Base-by-base conservation (phyloP, 176 grass and related monocot species). In the Phragmites australis region DNA sequence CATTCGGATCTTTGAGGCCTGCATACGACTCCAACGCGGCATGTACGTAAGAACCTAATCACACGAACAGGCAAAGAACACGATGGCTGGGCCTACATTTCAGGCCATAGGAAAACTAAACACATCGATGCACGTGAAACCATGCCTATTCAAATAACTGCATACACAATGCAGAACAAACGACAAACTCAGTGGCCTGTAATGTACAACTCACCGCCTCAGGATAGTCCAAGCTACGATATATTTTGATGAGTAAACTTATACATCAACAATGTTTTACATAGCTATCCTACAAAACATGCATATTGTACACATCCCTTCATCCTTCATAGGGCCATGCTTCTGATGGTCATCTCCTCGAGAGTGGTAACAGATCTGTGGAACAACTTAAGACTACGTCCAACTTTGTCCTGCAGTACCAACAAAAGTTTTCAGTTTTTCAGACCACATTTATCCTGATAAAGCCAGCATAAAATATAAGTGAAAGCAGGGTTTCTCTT, bases 281-380 rank as follows among this genome's bases (percentile, higher is more conserved):
- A 76, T 29, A 75, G 40, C 71, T 81, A 57, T 72, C 43, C 44
- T 78, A 84, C 51, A 39, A 52, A 84, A 73, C 58, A 88, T 26
- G 27, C 73, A 59, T 15, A 64, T 70, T 76, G 79, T 74, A 48
- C 26, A 82, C 63, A 71, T 37, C 6, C 7, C 9, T 68, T 60
- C 49, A 67, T 44, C 34, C 68, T 79, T 97, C 70, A 91, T 43
- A 87, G 13, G 18, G 88, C 40, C 88, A 93, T 91, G 70, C 82
- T 91, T 89, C 86, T 86, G 61, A 97, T 85, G 44, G 84, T 76
- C 83, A 89, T 98, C 40, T 98, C 95, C 79, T 94, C 94, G 6
- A 98, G 88, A 16, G 90, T 85, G 49, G 90, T 87, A 17, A 89
- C 73, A 52, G 90, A 91, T 91, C 95, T 90, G 17, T 92, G 86